Evolutionary conservation across 73 alveolate genomes (phyloP).

Genomic region (Stentor roeselii): DNA sequence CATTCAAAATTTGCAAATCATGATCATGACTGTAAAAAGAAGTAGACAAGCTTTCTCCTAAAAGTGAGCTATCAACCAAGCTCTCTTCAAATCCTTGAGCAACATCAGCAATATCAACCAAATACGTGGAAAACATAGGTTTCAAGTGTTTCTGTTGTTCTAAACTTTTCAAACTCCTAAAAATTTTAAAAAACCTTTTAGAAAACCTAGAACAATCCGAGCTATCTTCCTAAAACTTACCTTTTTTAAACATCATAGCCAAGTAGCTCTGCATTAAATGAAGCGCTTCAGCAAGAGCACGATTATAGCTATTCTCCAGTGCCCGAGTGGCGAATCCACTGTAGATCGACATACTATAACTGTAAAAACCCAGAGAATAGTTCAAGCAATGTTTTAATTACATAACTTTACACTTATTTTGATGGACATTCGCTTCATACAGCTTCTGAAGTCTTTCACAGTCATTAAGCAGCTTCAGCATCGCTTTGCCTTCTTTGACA

Average conservation of each 20-base stretch:
- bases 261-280: background rate
- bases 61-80: background rate
- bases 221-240: background rate
- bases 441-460: no score
- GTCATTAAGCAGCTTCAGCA: no score
- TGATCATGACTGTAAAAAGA: background rate
- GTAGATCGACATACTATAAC: conserved; percentile 19
- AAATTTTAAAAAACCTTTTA: background rate
- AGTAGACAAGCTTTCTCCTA: background rate
- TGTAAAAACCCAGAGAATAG: no score
- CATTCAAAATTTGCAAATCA: background rate
- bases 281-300: background rate
- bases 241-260: background rate
- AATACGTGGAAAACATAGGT: background rate
- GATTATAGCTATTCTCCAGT: background rate
- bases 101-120: background rate
- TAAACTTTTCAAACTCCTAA: background rate
- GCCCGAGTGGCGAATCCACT: conserved; percentile 24
- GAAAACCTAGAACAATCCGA: background rate
- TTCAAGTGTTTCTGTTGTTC: background rate
- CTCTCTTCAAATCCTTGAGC: background rate
- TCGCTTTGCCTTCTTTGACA: no score
- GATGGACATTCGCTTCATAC: no score
- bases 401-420: no score
- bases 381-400: no score